Evolutionary conservation across 2,329 filamentous ascomycete species (phyloP).

Genomic region (Cladorrhinum sp.): DNA sequence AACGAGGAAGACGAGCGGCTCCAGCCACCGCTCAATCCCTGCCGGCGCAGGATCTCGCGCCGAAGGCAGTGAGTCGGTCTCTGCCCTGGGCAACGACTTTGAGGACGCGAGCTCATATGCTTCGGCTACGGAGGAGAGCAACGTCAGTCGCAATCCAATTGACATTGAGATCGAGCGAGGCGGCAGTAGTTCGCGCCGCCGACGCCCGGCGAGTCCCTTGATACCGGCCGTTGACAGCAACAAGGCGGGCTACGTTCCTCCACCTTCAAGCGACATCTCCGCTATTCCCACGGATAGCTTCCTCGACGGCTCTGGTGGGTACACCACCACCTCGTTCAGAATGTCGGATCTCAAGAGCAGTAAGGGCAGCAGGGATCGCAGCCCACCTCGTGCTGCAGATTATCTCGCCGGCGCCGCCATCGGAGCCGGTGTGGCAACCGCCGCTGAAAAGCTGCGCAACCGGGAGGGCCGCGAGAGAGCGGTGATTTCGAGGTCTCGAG

Average conservation of each 20-base stretch:
- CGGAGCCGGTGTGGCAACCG: constrained; percentile 38
- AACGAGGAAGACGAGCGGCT: constrained; percentile 63
- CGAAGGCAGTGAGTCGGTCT: constrained; percentile 40
- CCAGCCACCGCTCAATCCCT: constrained; percentile 36
- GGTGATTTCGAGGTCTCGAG: constrained; percentile 32
- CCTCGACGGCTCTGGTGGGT: constrained; percentile 53
- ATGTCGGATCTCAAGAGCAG: constrained; percentile 35
- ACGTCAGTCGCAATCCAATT: constrained; percentile 71
- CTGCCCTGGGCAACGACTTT: constrained; percentile 28
- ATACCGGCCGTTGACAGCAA: constrained; percentile 57
- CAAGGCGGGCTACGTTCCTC: constrained; percentile 58
- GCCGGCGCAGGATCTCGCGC: constrained; percentile 57
- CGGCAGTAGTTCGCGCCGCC: constrained; percentile 44
- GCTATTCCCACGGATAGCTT: constrained; percentile 63
- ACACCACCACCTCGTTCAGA: constrained; percentile 30
- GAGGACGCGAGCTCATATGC: constrained; percentile 72
- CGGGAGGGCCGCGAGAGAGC: constrained; percentile 40
- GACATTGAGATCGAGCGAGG: constrained; percentile 79
- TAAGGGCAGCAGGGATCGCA: constrained; percentile 36
- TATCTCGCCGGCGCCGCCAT: constrained; percentile 39
- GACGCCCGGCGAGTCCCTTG: constrained; percentile 65
- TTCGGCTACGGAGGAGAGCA: constrained; percentile 76
- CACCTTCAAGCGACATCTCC: constrained; percentile 81
- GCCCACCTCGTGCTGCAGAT: constrained; percentile 40
- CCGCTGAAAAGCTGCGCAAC: constrained; percentile 45